phyloP scores from a whole-genome alignment of 2,329 filamentous ascomycete genomes.

The Graphilbum ipis-grandicollis region DNA sequence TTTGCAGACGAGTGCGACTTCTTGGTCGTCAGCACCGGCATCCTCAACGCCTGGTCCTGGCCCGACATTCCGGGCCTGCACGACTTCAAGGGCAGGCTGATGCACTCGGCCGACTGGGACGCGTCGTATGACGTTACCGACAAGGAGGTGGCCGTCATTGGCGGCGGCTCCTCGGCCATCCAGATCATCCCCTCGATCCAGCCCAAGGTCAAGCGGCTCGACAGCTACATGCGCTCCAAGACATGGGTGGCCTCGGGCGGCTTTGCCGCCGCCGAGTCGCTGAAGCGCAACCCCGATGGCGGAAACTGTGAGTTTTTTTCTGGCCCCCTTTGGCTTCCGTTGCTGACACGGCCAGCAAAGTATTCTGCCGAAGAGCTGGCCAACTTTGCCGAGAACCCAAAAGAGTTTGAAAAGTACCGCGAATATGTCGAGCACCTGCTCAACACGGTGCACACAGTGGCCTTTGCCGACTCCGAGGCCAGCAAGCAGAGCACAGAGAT shows the following conservation, averaged over 20 bases:
- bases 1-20: conserved; percentile 8
- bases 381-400: neutral
- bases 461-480: conserved; percentile 22
- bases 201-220: conserved; percentile 26
- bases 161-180: conserved; percentile 35
- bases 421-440: conserved; percentile 3
- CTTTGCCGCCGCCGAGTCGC: conserved; percentile 20
- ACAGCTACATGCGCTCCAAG: conserved; percentile 23
- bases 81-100: conserved; percentile 25
- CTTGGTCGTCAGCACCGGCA: conserved; percentile 27
- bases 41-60: conserved; percentile 41
- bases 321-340: no score
- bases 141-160: conserved; percentile 35
- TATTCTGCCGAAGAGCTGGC: neutral
- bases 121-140: conserved; percentile 32
- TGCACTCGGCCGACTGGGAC: conserved; percentile 37
- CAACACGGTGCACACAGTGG: conserved; percentile 9
- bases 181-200: conserved; percentile 32
- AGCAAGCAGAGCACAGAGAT: conserved; percentile 16
- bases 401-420: neutral
- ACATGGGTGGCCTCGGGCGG: conserved; percentile 23
- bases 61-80: conserved; percentile 27
- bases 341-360: neutral
- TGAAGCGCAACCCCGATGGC: no score
- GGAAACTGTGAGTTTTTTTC: neutral